Evolutionary conservation across 75 land plant genomes (phyloP).

Genomic region (Picea glauca): DNA sequence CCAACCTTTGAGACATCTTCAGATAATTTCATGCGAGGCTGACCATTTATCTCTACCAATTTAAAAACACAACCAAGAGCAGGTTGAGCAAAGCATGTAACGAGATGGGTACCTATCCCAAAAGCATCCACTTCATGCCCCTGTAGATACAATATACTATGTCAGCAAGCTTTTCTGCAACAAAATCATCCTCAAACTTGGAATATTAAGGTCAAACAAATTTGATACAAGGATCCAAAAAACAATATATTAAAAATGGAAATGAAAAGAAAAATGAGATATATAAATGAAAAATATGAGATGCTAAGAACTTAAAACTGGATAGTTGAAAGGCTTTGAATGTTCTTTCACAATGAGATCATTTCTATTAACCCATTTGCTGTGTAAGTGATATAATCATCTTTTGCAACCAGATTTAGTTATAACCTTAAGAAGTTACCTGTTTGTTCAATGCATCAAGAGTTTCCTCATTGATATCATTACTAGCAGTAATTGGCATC

Average conservation of each 20-base stretch:
- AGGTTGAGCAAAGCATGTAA: slow-evolving; percentile 94
- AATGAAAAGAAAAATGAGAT: not conserved
- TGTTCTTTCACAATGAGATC: not conserved
- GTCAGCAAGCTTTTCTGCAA: not conserved
- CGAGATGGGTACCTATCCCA: slow-evolving; percentile 96
- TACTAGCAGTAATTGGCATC: slow-evolving; percentile 80
- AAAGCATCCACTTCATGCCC: slow-evolving; percentile 96
- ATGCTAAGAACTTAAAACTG: not conserved
- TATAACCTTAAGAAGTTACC: slow-evolving; percentile 32
- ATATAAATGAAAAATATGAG: not conserved
- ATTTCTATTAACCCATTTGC: not conserved
- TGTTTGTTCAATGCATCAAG: slow-evolving; percentile 95
- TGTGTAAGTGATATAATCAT: not conserved
- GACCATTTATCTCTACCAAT: slow-evolving; percentile 90
- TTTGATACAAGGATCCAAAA: not conserved
- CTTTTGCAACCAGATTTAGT: not conserved
- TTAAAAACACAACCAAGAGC: slow-evolving; percentile 97
- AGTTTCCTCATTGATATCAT: slow-evolving; percentile 97
- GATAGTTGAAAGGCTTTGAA: not conserved
- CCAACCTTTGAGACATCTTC: slow-evolving; percentile 93
- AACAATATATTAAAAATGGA: slow-evolving; percentile 1
- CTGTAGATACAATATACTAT: slow-evolving; percentile 26
- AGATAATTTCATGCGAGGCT: slow-evolving; percentile 96
- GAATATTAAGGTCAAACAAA: not conserved
- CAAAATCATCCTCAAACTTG: not conserved